Base-by-base conservation (phyloP, 1,139 yeast genomes). In the Candida tunisiensis region DNA sequence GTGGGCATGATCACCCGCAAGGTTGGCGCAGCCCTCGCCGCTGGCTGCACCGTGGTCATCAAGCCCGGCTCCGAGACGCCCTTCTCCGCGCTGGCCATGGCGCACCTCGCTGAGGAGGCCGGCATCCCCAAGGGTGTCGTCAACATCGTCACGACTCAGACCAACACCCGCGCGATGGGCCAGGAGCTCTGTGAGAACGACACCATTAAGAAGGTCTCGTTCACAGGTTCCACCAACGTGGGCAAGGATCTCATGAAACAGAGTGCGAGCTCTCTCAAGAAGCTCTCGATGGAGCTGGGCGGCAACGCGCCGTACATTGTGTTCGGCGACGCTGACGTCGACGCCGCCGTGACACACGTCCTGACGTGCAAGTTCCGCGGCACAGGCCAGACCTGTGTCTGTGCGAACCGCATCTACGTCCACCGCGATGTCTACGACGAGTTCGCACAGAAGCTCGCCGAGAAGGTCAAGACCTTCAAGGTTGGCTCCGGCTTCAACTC, bases 51-150 rank as follows among this genome's bases (percentile, higher is more conserved):
- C 1, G 62, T 80, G 3, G 85, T 85, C 8, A 62, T 85, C 34
- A 85, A 83, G 53, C 95, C 96, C 3, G 95, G 92, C 21, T 59
- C 73, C 4, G 92, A 79, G 46, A 85, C 96, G 6, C 96, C 96
- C 12, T 59, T 75, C 34, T 65, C 85, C 13, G 94, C 94, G 0
- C 55, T 80, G 31, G 93, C 94, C 1, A 46, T 85, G 44, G 93
- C 75, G 2, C 55, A 67, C 36, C 59, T 85, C 26, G 73, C 72
- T 13, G 69, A 71, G 32, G 56, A 74, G 43, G 93, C 93, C 1
- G 94, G 94, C 0, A 61, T 85, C 39, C 94, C 95, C n/a, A 57
- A 62, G 30, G 95, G 96, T 30, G 78, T 70, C 3, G 52, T 82
- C 34, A 85, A 85, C 48, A 63, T 82, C 14, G 63, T 82, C 23